Evolutionary conservation across 768 basidiomycete genomes (phyloP), one percentile per base, ranked within the genome.

Genomic region (Cystofilobasidium ferigula): DNA sequence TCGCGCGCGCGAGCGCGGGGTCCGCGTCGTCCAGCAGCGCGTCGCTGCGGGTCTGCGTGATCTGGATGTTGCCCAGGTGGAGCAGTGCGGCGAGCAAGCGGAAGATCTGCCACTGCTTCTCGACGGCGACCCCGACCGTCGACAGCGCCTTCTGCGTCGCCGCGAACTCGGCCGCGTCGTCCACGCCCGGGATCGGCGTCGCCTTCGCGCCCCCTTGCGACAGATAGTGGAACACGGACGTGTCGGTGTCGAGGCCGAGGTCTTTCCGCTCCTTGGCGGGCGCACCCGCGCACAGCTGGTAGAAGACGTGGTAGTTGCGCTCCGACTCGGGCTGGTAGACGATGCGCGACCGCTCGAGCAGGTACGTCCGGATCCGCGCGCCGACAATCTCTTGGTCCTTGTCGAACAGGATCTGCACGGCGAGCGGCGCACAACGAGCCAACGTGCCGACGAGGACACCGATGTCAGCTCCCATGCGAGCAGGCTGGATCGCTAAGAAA

Each of bases 301-400:
- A 98, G 81, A 99, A 99, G 72, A 99, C 97, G 77, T 99, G 95
- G 78, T 98, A 99, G 78, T 99, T 99, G 67, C 95, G 85, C 76
- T 99, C 95, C 51, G 88, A 92, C 66, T 88, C 81, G 22, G 95
- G 94, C 76, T 99, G 95, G 77, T 94, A 97, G 65, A 97, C 93
- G 69, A 99, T 87, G 69, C 95, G 86, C 45, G 95, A 97, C 47
- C 95, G 89, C 74, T 99, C 95, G 69, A 99, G 80, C 35, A 99
- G 84, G 79, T 99, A 99, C 61, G 95, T 99, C 71, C 95, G 85
- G 71, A 99, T 97, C n/a, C 94, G 85, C 6, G 95, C 95, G 58
- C 95, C 95, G 69, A 98, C 92, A 70, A 99, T 99, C 74, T 93
- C 89, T 79, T 95, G 91, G 70, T 84, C 82, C 61, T 88, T 88